Evolutionary conservation across 441 rosid genomes (phyloP).

Genomic region (Geranium incanum): DNA sequence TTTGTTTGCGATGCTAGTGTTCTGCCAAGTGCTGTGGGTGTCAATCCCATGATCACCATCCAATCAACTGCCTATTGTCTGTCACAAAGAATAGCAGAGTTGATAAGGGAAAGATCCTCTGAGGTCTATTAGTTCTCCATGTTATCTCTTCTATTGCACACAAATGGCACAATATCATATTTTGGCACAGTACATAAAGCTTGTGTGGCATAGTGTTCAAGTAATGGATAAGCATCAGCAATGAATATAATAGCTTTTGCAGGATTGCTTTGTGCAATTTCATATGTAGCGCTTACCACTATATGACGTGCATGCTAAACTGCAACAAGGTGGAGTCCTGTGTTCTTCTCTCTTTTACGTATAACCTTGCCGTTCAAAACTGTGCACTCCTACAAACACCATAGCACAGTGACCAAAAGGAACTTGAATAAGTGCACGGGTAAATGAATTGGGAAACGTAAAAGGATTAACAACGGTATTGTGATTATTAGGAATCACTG

Average conservation of each 20-base stretch:
- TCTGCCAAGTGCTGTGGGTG: conserved; percentile 76
- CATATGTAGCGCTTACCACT: neutral
- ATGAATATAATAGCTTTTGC: neutral
- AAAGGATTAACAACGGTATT: too few species aligned
- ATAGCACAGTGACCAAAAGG: conserved; percentile 1
- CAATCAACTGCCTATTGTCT: conserved; percentile 80
- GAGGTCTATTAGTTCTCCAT: neutral
- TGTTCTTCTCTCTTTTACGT: conserved; percentile 1
- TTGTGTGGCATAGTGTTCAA: neutral
- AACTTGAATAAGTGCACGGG: neutral
- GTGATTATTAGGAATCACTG: too few species aligned
- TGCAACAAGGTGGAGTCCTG: neutral
- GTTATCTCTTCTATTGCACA: neutral
- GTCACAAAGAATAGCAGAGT: conserved; percentile 45
- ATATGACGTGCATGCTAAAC: neutral
- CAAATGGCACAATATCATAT: neutral
- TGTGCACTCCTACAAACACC: conserved; percentile 5
- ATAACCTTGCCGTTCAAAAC: neutral
- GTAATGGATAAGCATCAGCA: neutral
- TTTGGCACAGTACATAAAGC: neutral
- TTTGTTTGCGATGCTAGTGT: conserved; percentile 80
- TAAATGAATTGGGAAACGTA: neutral
- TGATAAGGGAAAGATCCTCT: neutral
- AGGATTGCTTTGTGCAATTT: conserved; percentile 2
- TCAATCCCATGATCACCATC: conserved; percentile 90